A percentile compares a stretch with the other conserved stretches of the same genome.
Conservation (phyloP, 768 basidiomycete species). For the Agrocybe praecox region DNA sequence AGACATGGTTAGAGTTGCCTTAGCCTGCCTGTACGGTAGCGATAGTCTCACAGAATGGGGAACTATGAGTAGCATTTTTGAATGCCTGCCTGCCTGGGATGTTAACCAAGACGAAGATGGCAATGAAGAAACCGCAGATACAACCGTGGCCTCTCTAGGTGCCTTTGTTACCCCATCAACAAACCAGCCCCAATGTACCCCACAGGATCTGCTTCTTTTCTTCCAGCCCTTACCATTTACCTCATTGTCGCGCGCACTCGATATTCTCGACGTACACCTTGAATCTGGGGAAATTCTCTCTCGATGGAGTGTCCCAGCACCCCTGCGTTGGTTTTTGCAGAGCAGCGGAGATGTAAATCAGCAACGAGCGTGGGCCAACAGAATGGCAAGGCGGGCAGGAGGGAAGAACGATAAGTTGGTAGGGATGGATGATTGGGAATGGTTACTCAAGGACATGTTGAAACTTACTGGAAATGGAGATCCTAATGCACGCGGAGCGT, state of each 20-base stretch:
- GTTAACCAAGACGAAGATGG: slow-evolving; percentile 55
- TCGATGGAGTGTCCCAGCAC: slow-evolving; percentile 83
- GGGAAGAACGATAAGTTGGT: slow-evolving; percentile 53
- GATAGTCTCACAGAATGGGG: slow-evolving; percentile 72
- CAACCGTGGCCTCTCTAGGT: slow-evolving; percentile 80
- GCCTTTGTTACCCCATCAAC: slow-evolving; percentile 79
- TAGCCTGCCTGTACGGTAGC: slow-evolving; percentile 88
- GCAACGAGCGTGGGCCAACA: slow-evolving; percentile 85
- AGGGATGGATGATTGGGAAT: slow-evolving; percentile 80
- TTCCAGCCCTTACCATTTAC: slow-evolving; percentile 77
- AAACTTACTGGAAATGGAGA: slow-evolving; percentile 72
- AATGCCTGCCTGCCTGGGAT: slow-evolving; percentile 94
- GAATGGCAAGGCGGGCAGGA: slow-evolving; percentile 77
- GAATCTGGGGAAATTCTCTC: slow-evolving; percentile 92
- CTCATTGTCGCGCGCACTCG: slow-evolving; percentile 80
- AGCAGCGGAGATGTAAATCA: slow-evolving; percentile 64
- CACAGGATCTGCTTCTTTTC: slow-evolving; percentile 77
- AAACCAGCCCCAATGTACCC: slow-evolving; percentile 50
- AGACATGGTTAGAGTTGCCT: slow-evolving; percentile 82
- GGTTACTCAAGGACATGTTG: slow-evolving; percentile 88
- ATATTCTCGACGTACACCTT: slow-evolving; percentile 92
- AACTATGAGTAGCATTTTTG: slow-evolving; percentile 90
- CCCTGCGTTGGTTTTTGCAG: slow-evolving; percentile 89
- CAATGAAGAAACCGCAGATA: slow-evolving; percentile 77
- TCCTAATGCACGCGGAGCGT: slow-evolving; percentile 69